Evolutionary conservation across 495 filamentous ascomycete genomes (phyloP).

Genomic region (Penicillium fimorum): DNA sequence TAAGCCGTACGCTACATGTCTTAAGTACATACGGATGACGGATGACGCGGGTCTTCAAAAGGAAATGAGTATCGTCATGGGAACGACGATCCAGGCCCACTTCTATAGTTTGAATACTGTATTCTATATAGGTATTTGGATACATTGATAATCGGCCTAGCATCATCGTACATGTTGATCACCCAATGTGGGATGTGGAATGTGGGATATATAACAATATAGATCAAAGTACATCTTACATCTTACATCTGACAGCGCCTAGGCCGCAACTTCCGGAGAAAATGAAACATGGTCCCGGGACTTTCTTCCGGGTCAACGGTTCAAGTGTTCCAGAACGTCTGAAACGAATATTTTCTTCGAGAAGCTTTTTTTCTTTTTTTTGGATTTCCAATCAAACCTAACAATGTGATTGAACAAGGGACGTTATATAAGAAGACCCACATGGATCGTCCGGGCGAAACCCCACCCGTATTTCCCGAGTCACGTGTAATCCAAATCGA

Average conservation of each 20-base stretch:
- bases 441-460: constrained; percentile 12
- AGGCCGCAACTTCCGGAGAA: not conserved
- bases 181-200: not conserved
- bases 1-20: constrained; percentile 3
- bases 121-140: not conserved
- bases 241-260: not conserved
- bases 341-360: not conserved
- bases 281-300: not conserved
- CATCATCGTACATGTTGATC: constrained; percentile 21
- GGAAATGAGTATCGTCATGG: constrained; percentile 34
- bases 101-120: constrained; percentile 3
- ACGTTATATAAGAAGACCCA: constrained; percentile 9
- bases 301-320: not conserved
- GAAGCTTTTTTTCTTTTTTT: not conserved
- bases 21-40: constrained; percentile 26
- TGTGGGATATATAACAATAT: not conserved
- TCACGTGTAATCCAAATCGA: constrained; percentile 8
- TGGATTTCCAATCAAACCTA: not conserved
- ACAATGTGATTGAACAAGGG: constrained; percentile 2
- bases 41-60: constrained; percentile 24
- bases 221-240: not conserved
- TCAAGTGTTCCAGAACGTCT: not conserved
- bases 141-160: not conserved
- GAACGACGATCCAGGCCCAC: constrained; percentile 32
- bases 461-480: constrained; percentile 2